Conservation (phyloP, 176 grass and related monocot genomes). For the Aechmea fasciata region DNA sequence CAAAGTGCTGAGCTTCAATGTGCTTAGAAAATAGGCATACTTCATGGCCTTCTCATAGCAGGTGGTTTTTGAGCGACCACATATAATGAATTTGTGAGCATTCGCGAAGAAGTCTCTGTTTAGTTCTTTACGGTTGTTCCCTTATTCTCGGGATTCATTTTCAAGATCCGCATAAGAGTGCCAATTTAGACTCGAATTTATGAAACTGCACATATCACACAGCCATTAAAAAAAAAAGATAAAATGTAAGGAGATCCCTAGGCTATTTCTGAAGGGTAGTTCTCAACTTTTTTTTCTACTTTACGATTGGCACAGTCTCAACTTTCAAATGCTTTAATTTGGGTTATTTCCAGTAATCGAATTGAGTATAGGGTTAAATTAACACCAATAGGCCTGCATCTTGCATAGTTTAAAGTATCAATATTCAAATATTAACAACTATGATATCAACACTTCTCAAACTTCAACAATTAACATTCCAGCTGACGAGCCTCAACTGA, state of each 20-base stretch:
- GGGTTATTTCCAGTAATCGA: too few relatives aligned
- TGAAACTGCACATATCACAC: constrained; percentile 47
- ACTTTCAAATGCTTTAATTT: too few relatives aligned
- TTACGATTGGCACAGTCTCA: too few relatives aligned
- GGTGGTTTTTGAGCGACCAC: constrained; percentile 7
- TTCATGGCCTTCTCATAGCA: constrained; percentile 10
- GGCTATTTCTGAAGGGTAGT: too few relatives aligned
- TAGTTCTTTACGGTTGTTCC: constrained; percentile 78
- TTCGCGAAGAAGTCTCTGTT: constrained; percentile 70
- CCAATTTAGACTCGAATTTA: constrained; percentile 74
- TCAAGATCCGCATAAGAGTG: constrained; percentile 71
- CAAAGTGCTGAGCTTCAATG: background rate
- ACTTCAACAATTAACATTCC: too few relatives aligned
- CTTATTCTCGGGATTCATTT: constrained; percentile 43
- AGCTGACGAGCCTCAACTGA: too few relatives aligned
- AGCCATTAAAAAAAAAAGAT: background rate
- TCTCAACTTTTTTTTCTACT: too few relatives aligned
- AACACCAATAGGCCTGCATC: too few relatives aligned
- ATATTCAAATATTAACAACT: too few relatives aligned
- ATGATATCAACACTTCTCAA: too few relatives aligned
- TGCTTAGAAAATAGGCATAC: background rate
- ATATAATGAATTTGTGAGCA: constrained; percentile 25
- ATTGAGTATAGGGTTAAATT: too few relatives aligned
- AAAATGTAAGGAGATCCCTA: background rate
- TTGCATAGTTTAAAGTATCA: too few relatives aligned